These are phyloP conservation scores for Russula vinacea DNA, from an alignment of 768 basidiomycete genomes.

Conservation along the genomic window DNA sequence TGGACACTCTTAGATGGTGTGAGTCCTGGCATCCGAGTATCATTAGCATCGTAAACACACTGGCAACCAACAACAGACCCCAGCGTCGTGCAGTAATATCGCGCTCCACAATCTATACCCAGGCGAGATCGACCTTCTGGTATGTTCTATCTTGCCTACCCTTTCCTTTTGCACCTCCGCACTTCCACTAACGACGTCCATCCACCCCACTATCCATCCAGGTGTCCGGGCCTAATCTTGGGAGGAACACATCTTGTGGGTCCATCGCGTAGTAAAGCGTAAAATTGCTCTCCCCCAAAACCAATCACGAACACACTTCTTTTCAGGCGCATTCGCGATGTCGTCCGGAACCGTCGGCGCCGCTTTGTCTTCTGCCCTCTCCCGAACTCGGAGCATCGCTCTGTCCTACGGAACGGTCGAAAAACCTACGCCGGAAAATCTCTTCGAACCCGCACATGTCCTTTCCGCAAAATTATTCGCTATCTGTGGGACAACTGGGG, in stretches of 20 bases:
- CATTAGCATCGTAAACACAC: background rate
- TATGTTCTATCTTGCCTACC: conserved; percentile 37
- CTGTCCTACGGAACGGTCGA: conserved; percentile 82
- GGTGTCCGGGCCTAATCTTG: conserved; percentile 85
- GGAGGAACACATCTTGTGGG: conserved; percentile 78
- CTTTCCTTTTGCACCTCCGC: background rate
- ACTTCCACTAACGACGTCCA: background rate
- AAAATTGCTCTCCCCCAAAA: background rate
- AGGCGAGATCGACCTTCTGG: conserved; percentile 85
- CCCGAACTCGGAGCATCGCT: conserved; percentile 69
- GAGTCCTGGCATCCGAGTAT: conserved; percentile 32
- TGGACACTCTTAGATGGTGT: conserved; percentile 92
- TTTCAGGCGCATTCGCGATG: conserved; percentile 74
- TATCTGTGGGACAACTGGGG: conserved; percentile 88
- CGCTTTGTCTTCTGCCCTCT: conserved; percentile 75
- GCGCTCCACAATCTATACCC: conserved; percentile 86
- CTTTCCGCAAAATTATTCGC: conserved; percentile 65
- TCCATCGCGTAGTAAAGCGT: conserved; percentile 16
- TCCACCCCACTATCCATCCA: conserved; percentile 32
- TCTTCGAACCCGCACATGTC: conserved; percentile 68
- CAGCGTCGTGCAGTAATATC: conserved; percentile 89
- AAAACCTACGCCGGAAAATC: conserved; percentile 47
- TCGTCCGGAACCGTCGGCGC: conserved; percentile 94
- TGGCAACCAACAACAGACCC: conserved; percentile 53
- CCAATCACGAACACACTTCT: background rate